phyloP scores from a whole-genome alignment of 1,284 basidiomycete species.

The Boletus smithii region DNA sequence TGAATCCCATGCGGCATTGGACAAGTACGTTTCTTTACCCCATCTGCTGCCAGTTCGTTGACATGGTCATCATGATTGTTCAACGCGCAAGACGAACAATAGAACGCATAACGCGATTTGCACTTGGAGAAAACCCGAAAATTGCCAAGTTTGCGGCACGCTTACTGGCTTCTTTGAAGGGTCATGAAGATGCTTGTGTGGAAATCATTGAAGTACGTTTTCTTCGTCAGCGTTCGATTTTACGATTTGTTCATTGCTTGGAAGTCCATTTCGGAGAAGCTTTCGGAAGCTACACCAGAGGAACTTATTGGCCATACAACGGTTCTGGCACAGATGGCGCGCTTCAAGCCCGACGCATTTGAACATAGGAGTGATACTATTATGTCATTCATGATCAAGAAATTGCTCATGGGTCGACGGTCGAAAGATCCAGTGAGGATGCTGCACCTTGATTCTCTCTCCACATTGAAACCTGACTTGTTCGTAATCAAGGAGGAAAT shows the following conservation, averaged over 20 bases:
- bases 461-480: conserved; percentile 2
- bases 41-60: neutral
- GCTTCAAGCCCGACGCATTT: conserved; percentile 67
- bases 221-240: neutral
- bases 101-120: conserved; percentile 65
- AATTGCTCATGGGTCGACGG: conserved; percentile 61
- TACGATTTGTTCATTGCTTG: conserved; percentile 2
- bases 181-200: conserved; percentile 49
- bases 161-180: conserved; percentile 61
- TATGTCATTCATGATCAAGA: conserved; percentile 68
- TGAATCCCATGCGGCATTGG: conserved; percentile 51
- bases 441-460: neutral
- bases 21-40: conserved; percentile 52
- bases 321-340: conserved; percentile 74
- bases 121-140: conserved; percentile 56
- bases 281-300: conserved; percentile 52
- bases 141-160: conserved; percentile 90
- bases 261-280: conserved; percentile 56
- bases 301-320: conserved; percentile 65
- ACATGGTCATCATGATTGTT: conserved; percentile 2
- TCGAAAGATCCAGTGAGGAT: conserved; percentile 46
- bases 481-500: conserved; percentile 36
- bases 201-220: conserved; percentile 63
- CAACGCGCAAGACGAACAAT: conserved; percentile 51
- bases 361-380: conserved; percentile 75